Evolutionary conservation across 106 monocot genomes (phyloP).

Genomic region (Dendrobium nobile): DNA sequence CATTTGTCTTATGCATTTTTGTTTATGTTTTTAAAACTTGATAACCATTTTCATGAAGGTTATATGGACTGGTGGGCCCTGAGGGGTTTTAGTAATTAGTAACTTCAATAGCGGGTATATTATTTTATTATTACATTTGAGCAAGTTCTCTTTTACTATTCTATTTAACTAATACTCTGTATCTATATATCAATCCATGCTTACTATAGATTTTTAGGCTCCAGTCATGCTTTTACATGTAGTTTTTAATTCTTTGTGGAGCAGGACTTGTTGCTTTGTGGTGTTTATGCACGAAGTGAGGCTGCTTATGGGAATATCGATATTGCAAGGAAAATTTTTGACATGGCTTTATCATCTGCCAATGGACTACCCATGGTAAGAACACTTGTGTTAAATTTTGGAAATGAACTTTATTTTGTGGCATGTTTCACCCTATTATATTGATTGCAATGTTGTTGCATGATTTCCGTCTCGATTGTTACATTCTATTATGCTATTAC

Average conservation of each 20-base stretch:
- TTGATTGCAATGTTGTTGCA: background rate
- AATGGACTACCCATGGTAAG: conserved; percentile 60
- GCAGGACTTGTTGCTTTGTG: conserved; percentile 87
- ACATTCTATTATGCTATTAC: background rate
- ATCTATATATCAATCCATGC: background rate
- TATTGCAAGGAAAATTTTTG: conserved; percentile 85
- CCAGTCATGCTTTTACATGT: background rate
- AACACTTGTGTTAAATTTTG: background rate
- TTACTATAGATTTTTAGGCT: background rate
- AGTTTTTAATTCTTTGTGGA: conserved; percentile 8
- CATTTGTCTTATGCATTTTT: background rate
- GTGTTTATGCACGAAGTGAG: conserved; percentile 83
- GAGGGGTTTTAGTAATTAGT: background rate
- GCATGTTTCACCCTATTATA: background rate
- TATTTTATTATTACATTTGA: background rate
- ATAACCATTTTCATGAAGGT: background rate
- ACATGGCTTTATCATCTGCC: conserved; percentile 73
- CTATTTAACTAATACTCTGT: background rate
- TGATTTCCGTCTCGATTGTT: background rate
- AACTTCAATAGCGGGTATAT: background rate
- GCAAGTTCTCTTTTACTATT: background rate
- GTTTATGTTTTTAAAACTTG: background rate
- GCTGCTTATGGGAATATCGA: conserved; percentile 66
- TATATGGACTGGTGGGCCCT: background rate
- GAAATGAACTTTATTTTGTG: background rate